These are phyloP conservation scores for Aspergillus sparsus DNA, from an alignment of 495 filamentous ascomycete species.

Conservation along the genomic window DNA sequence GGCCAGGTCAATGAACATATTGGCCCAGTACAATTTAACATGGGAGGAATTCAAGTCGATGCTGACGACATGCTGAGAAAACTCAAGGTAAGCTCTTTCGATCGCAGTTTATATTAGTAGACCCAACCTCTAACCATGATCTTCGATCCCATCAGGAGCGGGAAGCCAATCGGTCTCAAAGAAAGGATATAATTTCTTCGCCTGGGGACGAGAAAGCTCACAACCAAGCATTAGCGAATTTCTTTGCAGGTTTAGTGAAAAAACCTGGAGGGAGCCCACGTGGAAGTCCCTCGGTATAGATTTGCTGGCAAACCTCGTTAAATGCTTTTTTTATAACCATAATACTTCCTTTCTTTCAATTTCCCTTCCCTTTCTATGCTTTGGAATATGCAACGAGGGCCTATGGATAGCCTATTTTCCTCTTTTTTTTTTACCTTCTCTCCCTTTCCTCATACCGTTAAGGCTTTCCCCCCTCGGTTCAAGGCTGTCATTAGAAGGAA, in stretches of 20 bases:
- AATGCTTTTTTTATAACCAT: slow-evolving; percentile 9
- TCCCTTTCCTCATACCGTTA: not conserved
- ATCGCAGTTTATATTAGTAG: not conserved
- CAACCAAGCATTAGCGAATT: slow-evolving; percentile 66
- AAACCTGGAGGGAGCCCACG: slow-evolving; percentile 50
- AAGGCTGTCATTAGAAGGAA: not conserved
- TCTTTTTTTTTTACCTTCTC: slow-evolving; percentile 2
- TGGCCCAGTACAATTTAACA: slow-evolving; percentile 94
- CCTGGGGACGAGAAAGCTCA: slow-evolving; percentile 60
- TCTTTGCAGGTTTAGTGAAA: slow-evolving; percentile 68
- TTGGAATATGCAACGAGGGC: not conserved
- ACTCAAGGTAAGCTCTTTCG: slow-evolving; percentile 63
- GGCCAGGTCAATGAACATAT: slow-evolving; percentile 82
- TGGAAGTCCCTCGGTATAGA: slow-evolving; percentile 43
- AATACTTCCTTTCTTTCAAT: not conserved
- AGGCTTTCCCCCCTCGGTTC: not conserved
- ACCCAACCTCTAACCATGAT: slow-evolving; percentile 20
- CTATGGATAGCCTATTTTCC: too few relatives aligned
- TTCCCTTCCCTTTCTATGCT: not conserved
- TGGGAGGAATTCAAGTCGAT: slow-evolving; percentile 95
- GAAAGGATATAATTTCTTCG: slow-evolving; percentile 39
- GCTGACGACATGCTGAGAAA: slow-evolving; percentile 92
- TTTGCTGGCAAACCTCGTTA: slow-evolving; percentile 5
- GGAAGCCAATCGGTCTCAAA: slow-evolving; percentile 55
- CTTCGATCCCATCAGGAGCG: slow-evolving; percentile 43